Base-by-base conservation (phyloP, 2,329 filamentous ascomycete genomes). In the Grosmannia huntii region DNA sequence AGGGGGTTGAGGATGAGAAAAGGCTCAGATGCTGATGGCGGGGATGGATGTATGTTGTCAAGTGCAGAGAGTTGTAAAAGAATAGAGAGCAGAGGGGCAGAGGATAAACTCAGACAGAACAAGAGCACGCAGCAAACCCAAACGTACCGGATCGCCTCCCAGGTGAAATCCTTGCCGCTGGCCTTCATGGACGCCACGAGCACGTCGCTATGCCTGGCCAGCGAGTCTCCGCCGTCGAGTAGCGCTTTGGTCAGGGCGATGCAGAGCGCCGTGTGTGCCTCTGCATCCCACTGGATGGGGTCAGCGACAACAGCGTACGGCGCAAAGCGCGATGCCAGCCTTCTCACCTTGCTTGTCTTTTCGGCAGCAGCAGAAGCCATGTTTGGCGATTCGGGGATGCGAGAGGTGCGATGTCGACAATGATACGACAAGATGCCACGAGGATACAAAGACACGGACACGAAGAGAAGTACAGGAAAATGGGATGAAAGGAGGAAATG, bases 61-160 rank as follows among this genome's bases (percentile, higher is more conserved):
- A 49, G 11, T 52, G 55, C n/a, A 12, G 21, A 25, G 27, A 48
- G 25, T 36, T 11, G 48, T 5, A n/a, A 48, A 31, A n/a, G n/a
- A 16, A 23, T 28, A 36, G 28, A 6, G 33, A 28, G 49, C 28
- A 21, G 27, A 36, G 25, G 46, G 36, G 27, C 36, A 33, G 11
- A 16, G 16, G 28, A 28, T 7, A 28, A 28, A 28, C n/a, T 28
- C 28, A n/a, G 4, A 19, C 19, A 57, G 53, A 55, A 9, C 12
- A 55, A 19, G 57, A 50, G 23, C 55, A 54, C 53, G 7, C 19
- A 50, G 16, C 57, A 36, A 23, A 41, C 23, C 55, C 6, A 27
- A 10, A 67, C 72, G 50, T 69, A 76, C 76, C 75, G 73, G 55
- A 77, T 68, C 1, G 66, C 72, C 33, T 77, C 71, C 73, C 74